Evolutionary conservation across 495 filamentous ascomycete species (phyloP).

Genomic region (Cladorrhinum samala): DNA sequence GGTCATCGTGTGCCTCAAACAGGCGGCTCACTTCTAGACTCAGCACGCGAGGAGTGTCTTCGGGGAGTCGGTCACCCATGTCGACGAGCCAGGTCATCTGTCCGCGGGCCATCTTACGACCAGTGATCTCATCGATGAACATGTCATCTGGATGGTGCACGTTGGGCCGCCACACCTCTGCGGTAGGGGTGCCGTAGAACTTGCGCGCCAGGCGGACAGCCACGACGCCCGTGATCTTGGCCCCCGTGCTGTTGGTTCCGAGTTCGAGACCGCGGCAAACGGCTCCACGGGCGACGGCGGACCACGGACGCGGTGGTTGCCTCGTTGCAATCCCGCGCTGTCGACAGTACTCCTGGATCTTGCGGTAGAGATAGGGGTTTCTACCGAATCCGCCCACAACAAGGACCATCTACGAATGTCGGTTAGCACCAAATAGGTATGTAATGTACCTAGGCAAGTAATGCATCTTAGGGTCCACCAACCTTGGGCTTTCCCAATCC

Average conservation of each 20-base stretch:
- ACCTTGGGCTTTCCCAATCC: constrained; percentile 6
- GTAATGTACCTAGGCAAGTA: neutral
- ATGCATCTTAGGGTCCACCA: neutral
- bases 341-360: constrained; percentile 14
- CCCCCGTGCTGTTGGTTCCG: neutral
- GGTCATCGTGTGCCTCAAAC: constrained; percentile 4
- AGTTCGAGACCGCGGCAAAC: constrained; percentile 10
- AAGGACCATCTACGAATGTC: constrained; percentile 10
- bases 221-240: constrained; percentile 3
- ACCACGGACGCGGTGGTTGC: constrained; percentile 6
- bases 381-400: constrained; percentile 18
- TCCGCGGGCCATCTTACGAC: constrained; percentile 10
- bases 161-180: constrained; percentile 1
- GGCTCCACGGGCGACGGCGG: constrained; percentile 3
- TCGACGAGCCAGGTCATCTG: constrained; percentile 14
- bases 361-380: constrained; percentile 12
- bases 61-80: constrained; percentile 9
- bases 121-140: constrained; percentile 10
- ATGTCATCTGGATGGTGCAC: constrained; percentile 5
- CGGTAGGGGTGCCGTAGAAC: constrained; percentile 10
- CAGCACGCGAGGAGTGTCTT: constrained; percentile 4
- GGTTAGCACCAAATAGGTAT: too few species aligned
- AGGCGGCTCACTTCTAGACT: constrained; percentile 4
- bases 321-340: constrained; percentile 11
- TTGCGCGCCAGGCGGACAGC: constrained; percentile 11